Conservation (phyloP, 2,329 filamentous ascomycete species). For the Talaromyces sp. region DNA sequence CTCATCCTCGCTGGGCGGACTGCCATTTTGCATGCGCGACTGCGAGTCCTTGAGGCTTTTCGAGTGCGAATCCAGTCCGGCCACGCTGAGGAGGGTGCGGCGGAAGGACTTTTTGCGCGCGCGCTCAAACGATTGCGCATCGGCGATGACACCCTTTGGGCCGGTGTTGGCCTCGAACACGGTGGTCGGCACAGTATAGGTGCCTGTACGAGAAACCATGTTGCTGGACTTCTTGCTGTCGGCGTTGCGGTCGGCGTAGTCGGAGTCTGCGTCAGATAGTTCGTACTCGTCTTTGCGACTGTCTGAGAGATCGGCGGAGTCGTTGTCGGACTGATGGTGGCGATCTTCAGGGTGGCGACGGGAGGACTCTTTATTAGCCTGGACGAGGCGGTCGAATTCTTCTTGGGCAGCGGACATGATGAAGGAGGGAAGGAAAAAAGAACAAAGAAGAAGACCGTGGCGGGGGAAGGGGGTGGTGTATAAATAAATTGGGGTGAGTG, state of each 20-base stretch:
- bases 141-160: slow-evolving; percentile 48
- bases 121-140: slow-evolving; percentile 46
- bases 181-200: slow-evolving; percentile 42
- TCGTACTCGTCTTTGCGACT: slow-evolving; percentile 23
- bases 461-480: not conserved
- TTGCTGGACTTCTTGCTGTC: slow-evolving; percentile 18
- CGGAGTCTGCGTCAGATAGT: slow-evolving; percentile 22
- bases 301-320: slow-evolving; percentile 22
- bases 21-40: slow-evolving; percentile 6
- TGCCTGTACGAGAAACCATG: slow-evolving; percentile 31
- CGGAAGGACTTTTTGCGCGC: slow-evolving; percentile 45
- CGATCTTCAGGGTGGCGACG: slow-evolving; percentile 41
- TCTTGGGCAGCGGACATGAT: slow-evolving; percentile 42
- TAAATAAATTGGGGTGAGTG: not conserved
- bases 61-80: slow-evolving; percentile 27
- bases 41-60: slow-evolving; percentile 15
- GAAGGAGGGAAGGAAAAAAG: slow-evolving; percentile 18
- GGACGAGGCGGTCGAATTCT: slow-evolving; percentile 42
- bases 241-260: slow-evolving; percentile 32
- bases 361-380: slow-evolving; percentile 27
- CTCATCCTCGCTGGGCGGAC: slow-evolving; percentile 26
- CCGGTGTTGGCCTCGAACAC: slow-evolving; percentile 47
- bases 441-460: not conserved
- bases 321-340: slow-evolving; percentile 26
- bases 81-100: slow-evolving; percentile 33